Evolutionary conservation across 805 yeast species (phyloP), one percentile per base, ranked within the genome.

Genomic region (Suhomyces canberraensis): DNA sequence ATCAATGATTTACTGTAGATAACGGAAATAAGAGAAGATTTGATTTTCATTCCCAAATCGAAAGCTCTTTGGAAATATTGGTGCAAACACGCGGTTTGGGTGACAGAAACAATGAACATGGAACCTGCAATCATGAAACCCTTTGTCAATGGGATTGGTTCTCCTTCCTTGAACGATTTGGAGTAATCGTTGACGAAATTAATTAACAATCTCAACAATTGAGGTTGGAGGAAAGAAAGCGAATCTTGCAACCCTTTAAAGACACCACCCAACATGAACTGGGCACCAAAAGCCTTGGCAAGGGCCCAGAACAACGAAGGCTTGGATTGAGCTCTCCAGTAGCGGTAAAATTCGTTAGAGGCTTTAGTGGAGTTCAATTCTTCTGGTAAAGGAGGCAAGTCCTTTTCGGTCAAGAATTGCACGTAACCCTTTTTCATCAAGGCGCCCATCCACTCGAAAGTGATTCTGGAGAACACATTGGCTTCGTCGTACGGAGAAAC

Each of bases 391-490:
- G 76, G 73, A 13, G 96, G 96, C 41, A 91, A 74, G 59, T 91
- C 97, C 2, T 65, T 60, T 47, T 75, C 73, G 59, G 44, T 58
- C 50, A 79, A 66, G 50, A 51, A 78, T 42, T 76, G 77, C 28
- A 70, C 64, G 51, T 82, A 84, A 11, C 98, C 98, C 36, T 76
- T 76, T 47, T 66, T 75, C 81, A 93, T 87, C 51, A 93, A 65
- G 1, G 75, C 79, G 15, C 88, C 79, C 95, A 93, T 87, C 98
- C 98, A 93, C 18, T 80, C 65, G 58, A 93, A 91, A 0, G 95
- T 81, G 35, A 91, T 66, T 35, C 76, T 69, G 2, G 95, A 82
- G 45, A 91, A 77, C 11, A 89, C 64, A 54, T 90, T 81, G 9
- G 49, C 45, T 3, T 15, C 21, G 46, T 78, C 81, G 28, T 66